Evolutionary conservation across 805 yeast species (phyloP).

Genomic region (Candida arabinofermentans): DNA sequence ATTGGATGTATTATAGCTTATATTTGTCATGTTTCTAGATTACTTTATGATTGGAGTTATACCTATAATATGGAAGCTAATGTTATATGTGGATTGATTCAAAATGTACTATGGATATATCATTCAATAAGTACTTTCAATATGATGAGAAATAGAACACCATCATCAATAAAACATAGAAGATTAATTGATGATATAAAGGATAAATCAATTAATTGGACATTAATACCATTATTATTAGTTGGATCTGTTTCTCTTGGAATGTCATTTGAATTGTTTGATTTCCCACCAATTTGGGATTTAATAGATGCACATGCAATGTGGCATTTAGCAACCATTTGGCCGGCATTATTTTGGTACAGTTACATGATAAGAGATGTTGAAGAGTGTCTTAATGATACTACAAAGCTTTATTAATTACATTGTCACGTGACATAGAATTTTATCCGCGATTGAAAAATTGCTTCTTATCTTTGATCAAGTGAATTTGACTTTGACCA

Average conservation of each 20-base stretch:
- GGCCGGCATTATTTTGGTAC: slow-evolving; percentile 77
- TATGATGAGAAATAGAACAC: slow-evolving; percentile 9
- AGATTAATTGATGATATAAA: slow-evolving; percentile 20
- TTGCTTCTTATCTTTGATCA: too few relatives aligned
- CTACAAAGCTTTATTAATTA: too few relatives aligned
- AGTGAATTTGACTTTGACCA: too few relatives aligned
- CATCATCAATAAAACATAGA: too few relatives aligned
- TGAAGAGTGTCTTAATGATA: slow-evolving; percentile 27
- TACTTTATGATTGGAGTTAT: slow-evolving; percentile 78
- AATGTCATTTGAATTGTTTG: slow-evolving; percentile 87
- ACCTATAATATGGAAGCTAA: slow-evolving; percentile 93
- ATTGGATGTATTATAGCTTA: slow-evolving; percentile 47
- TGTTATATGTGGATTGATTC: slow-evolving; percentile 70
- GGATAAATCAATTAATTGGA: slow-evolving; percentile 34
- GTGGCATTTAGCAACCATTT: slow-evolving; percentile 88
- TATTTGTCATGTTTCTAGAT: slow-evolving; percentile 57
- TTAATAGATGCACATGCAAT: slow-evolving; percentile 87
- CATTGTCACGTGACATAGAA: slow-evolving; percentile 3
- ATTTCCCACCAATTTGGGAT: slow-evolving; percentile 69
- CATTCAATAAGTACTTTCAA: slow-evolving; percentile 32
- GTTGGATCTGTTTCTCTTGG: slow-evolving; percentile 59
- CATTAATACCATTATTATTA: slow-evolving; percentile 48
- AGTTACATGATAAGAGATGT: slow-evolving; percentile 50
- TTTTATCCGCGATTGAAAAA: not conserved
- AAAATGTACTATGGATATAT: slow-evolving; percentile 53